A percentile compares a stretch with the other conserved stretches of the same genome.
Conservation (phyloP, 176 grass and related monocot species). For the Typha latifolia region DNA sequence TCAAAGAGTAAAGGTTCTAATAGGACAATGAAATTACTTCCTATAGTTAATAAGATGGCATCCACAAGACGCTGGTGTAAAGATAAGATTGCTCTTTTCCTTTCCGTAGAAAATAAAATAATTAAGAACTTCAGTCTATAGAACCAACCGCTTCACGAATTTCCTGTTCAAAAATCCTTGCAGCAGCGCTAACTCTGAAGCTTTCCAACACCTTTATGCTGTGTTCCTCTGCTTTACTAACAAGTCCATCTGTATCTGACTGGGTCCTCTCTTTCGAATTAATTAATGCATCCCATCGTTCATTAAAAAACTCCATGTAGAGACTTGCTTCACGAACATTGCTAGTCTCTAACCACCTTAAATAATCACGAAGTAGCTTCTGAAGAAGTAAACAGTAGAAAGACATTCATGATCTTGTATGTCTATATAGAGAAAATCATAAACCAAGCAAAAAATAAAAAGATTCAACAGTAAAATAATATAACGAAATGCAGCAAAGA, state of each 20-base stretch:
- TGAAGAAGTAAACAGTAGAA: constrained; percentile 28
- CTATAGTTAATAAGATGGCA: too few relatives aligned
- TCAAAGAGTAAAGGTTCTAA: too few relatives aligned
- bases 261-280: constrained; percentile 29
- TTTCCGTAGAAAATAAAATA: constrained; percentile 4
- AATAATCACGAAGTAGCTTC: constrained; percentile 66
- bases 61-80: neutral
- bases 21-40: too few relatives aligned
- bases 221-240: constrained; percentile 36
- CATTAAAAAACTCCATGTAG: constrained; percentile 54
- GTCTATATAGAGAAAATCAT: neutral
- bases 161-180: constrained; percentile 87
- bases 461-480: too few relatives aligned
- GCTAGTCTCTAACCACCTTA: constrained; percentile 63
- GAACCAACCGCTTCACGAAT: constrained; percentile 73
- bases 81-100: constrained; percentile 8
- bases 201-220: constrained; percentile 42
- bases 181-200: constrained; percentile 62
- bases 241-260: constrained; percentile 32
- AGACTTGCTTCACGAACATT: constrained; percentile 60
- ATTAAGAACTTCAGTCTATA: constrained; percentile 7
- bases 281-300: constrained; percentile 43
- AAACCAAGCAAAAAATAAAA: neutral
- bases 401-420: neutral
- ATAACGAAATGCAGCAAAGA: neutral